Conservation (phyloP, 805 yeast genomes). For the Sporopachydermia quercuum region DNA sequence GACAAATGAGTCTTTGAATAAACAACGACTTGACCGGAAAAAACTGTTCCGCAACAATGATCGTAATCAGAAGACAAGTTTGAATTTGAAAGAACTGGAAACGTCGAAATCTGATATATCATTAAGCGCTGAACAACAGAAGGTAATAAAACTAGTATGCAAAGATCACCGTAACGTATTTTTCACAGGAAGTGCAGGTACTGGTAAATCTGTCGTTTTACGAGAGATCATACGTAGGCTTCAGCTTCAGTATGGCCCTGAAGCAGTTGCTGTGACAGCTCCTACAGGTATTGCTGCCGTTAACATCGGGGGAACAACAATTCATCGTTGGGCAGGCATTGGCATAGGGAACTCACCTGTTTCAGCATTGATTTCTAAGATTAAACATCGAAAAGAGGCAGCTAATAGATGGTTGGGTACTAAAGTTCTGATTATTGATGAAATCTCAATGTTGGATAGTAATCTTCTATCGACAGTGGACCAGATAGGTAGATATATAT, state of each 20-base stretch:
- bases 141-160: slow-evolving; percentile 37
- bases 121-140: slow-evolving; percentile 25
- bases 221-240: slow-evolving; percentile 42
- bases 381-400: slow-evolving; percentile 36
- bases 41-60: not conserved
- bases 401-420: slow-evolving; percentile 38
- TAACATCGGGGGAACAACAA: slow-evolving; percentile 64
- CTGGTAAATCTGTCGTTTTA: slow-evolving; percentile 67
- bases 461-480: slow-evolving; percentile 48
- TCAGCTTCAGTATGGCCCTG: slow-evolving; percentile 27
- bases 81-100: not conserved
- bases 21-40: not conserved
- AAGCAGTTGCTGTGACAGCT: slow-evolving; percentile 61
- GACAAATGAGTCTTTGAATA: too few relatives aligned
- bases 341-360: slow-evolving; percentile 52
- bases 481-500: slow-evolving; percentile 24
- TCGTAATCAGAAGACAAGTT: not conserved
- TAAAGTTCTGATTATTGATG: slow-evolving; percentile 58
- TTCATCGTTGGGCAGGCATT: slow-evolving; percentile 66
- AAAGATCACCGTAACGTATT: slow-evolving; percentile 39
- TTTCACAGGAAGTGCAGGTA: slow-evolving; percentile 79
- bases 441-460: slow-evolving; percentile 70
- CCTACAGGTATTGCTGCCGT: slow-evolving; percentile 79
- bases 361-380: slow-evolving; percentile 30
- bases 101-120: slow-evolving; percentile 2